Evolutionary conservation across 2,329 filamentous ascomycete species (phyloP), one percentile per base, ranked within the genome.

Genomic region (Penicillium vulpinum): DNA sequence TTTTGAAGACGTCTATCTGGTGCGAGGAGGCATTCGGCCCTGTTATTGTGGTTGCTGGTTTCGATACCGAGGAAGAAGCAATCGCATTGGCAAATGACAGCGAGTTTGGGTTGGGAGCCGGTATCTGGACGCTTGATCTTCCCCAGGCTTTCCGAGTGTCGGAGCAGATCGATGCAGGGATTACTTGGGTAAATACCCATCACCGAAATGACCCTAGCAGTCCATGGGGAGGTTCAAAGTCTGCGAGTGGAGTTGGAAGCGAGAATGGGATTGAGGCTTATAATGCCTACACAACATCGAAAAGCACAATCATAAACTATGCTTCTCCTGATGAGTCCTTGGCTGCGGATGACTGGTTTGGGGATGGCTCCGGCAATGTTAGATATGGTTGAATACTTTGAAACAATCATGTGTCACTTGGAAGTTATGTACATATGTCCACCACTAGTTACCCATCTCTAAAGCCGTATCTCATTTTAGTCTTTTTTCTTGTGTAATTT

Each of bases 191-290:
- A 16, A 82, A 79, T 60, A 79, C 75, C 0, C 87, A 90, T 71
- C 87, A 90, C 68, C 80, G 87, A 33, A 90, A 90, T 63, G 88
- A 90, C 62, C 87, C 88, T 86, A 86, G 62, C 87, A 86, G 57
- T 85, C 88, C 0, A 88, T 88, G 87, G 88, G 88, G 26, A 85
- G 87, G 1, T 77, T 83, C 29, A 85, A 85, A 63, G 80, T 82
- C 49, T 31, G 61, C 63, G 1, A 87, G 84, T 62, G 88, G 88
- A 1, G 81, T 90, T 0, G 88, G 88, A 1, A 90, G 87, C 58
- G 88, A 91, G 76, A 90, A 91, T 65, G 88, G 88, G 0, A 63
- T 86, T 0, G 88, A 88, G 65, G 84, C 85, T 0, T 87, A 83
- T 63, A 76, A 73, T 48, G 80, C 80, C 0, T 86, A 86, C 62